These are phyloP conservation scores for Cladosporium sp. DNA, from an alignment of 2,329 filamentous ascomycete genomes.

Conservation along the genomic window DNA sequence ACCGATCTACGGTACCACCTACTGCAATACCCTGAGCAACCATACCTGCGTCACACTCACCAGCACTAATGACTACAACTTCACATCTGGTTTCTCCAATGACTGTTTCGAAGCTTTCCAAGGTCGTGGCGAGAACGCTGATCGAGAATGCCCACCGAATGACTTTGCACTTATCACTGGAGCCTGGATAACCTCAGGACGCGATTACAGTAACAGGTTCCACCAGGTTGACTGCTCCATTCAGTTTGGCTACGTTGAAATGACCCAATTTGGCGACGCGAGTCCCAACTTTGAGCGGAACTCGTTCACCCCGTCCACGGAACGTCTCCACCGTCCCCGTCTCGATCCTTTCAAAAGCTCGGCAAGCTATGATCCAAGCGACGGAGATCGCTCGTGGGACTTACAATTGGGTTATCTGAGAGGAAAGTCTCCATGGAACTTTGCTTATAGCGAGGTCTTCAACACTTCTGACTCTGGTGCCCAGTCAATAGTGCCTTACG, in stretches of 20 bases:
- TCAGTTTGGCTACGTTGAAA: neutral
- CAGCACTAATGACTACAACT: neutral
- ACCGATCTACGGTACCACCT: neutral
- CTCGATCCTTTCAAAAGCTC: neutral
- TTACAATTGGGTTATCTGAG: no score
- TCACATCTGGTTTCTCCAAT: neutral
- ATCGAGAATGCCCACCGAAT: neutral
- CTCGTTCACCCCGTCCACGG: neutral
- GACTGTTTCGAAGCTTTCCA: neutral
- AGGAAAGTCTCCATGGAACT: no score
- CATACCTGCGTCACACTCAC: neutral
- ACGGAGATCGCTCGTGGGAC: neutral
- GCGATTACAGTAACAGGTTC: neutral
- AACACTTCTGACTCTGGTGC: no score
- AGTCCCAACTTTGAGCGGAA: neutral
- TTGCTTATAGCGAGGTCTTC: no score
- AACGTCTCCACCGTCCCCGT: neutral
- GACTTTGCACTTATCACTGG: neutral
- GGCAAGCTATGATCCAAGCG: neutral
- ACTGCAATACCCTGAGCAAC: neutral
- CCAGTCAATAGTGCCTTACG: neutral
- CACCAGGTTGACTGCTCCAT: neutral
- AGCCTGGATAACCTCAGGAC: neutral
- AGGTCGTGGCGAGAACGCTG: neutral
- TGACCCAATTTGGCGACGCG: neutral